phyloP scores from a whole-genome alignment of 2,329 filamentous ascomycete species.

The Zymoseptoria tritici region DNA sequence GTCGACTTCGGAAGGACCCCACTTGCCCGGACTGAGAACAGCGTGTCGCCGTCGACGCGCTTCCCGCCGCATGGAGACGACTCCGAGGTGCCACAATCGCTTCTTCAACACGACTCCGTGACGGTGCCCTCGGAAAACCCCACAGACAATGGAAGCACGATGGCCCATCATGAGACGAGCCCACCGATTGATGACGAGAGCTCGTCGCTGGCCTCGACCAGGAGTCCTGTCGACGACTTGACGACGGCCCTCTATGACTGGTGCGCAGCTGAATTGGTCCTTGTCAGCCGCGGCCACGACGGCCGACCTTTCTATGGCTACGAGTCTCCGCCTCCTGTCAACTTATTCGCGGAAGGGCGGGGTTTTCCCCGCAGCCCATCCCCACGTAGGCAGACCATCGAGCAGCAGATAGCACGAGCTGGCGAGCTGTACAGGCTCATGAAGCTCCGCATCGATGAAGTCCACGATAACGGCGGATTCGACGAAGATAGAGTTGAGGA shows the following conservation, averaged over 20 bases:
- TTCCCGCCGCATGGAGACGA: not conserved
- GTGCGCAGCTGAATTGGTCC: not conserved
- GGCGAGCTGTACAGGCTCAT: not conserved
- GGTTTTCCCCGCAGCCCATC: not conserved
- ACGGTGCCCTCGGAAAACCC: not conserved
- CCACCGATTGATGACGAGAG: not conserved
- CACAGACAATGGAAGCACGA: not conserved
- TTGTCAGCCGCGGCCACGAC: not conserved
- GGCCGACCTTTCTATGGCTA: not conserved
- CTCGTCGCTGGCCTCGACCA: not conserved
- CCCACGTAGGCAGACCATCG: not conserved
- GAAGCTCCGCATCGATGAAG: not conserved
- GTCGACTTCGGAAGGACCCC: not conserved
- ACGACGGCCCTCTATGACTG: not conserved
- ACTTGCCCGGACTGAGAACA: not conserved
- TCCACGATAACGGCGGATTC: not conserved
- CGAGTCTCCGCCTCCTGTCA: not conserved
- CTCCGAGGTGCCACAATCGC: not conserved
- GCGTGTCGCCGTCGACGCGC: not conserved
- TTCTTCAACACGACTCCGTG: not conserved
- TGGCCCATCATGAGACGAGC: not conserved
- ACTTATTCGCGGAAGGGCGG: not conserved
- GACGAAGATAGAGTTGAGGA: not conserved
- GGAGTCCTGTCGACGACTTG: not conserved
- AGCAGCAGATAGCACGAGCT: not conserved